Conservation (phyloP, 2,329 filamentous ascomycete species). For the Kalaharituber pfeilii region DNA sequence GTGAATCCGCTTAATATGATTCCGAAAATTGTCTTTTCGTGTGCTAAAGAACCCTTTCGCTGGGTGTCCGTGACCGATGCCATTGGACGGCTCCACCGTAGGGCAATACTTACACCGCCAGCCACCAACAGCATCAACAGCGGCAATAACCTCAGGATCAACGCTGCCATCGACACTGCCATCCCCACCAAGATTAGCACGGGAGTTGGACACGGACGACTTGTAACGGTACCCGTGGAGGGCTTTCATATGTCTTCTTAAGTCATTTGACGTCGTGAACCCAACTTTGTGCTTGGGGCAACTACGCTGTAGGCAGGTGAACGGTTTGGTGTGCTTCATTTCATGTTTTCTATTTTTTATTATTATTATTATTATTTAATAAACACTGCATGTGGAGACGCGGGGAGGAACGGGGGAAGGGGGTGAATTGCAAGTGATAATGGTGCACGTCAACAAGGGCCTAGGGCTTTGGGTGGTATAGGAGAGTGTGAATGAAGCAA, state of each 20-base stretch:
- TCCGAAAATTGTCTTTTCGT: conserved; percentile 16
- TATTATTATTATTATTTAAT: conserved; percentile 9
- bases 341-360: conserved; percentile 16
- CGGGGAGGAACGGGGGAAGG: not conserved
- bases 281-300: conserved; percentile 13
- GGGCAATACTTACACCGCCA: conserved; percentile 16
- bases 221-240: conserved; percentile 11
- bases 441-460: no score
- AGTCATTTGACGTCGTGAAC: conserved; percentile 17
- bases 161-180: not conserved
- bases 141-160: not conserved
- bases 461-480: no score
- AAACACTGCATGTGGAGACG: conserved; percentile 1
- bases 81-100: not conserved
- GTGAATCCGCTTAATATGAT: conserved; percentile 19
- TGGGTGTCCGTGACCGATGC: not conserved
- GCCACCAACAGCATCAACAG: conserved; percentile 10
- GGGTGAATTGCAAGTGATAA: not conserved
- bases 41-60: not conserved
- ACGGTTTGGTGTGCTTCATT: conserved; percentile 19
- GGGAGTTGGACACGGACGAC: not conserved
- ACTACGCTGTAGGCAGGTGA: conserved; percentile 12
- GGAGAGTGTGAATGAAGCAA: not conserved
- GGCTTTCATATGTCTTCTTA: conserved; percentile 17
- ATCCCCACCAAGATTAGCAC: not conserved